Percentiles rank a stretch among this genome's conserved stretches.
phyloP scores from a whole-genome alignment of 2,329 filamentous ascomycete species.

The Plenodomus tracheiphilus region DNA sequence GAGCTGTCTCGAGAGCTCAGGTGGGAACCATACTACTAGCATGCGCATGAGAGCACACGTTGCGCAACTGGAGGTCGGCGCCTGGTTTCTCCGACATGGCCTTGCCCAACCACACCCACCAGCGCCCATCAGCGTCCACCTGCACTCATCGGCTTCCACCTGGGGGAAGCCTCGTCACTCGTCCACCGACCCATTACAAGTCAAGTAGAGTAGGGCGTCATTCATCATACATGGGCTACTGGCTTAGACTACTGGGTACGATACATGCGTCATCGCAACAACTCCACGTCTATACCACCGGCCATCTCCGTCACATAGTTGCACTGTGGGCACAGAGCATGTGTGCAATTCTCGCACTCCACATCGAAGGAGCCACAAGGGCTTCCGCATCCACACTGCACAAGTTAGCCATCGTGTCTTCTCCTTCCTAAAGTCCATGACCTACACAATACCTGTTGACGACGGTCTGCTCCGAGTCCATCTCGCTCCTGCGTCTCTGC shows the following conservation, averaged over 20 bases:
- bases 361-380: constrained; percentile 1
- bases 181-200: too few species aligned
- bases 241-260: too few species aligned
- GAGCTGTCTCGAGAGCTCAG: constrained; percentile 21
- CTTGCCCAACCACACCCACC: constrained; percentile 4
- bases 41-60: constrained; percentile 37
- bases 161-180: too few species aligned
- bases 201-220: too few species aligned
- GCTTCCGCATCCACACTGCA: constrained; percentile 6
- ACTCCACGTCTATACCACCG: neutral
- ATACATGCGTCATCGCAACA: neutral
- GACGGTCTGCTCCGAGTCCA: neutral
- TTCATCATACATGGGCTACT: too few species aligned
- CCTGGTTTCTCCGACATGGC: constrained; percentile 23
- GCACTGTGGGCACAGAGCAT: constrained; percentile 6
- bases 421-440: too few species aligned
- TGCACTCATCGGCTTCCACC: too few species aligned
- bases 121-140: too few species aligned
- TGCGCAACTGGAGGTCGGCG: constrained; percentile 27
- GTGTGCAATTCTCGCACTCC: constrained; percentile 9
- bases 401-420: constrained; percentile 1
- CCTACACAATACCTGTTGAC: constrained; percentile 11
- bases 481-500: neutral
- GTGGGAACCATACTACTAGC: constrained; percentile 26
- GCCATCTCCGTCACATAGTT: neutral